Evolutionary conservation across 208 protist genomes (phyloP).

Genomic region (Zelonia costaricensis): DNA sequence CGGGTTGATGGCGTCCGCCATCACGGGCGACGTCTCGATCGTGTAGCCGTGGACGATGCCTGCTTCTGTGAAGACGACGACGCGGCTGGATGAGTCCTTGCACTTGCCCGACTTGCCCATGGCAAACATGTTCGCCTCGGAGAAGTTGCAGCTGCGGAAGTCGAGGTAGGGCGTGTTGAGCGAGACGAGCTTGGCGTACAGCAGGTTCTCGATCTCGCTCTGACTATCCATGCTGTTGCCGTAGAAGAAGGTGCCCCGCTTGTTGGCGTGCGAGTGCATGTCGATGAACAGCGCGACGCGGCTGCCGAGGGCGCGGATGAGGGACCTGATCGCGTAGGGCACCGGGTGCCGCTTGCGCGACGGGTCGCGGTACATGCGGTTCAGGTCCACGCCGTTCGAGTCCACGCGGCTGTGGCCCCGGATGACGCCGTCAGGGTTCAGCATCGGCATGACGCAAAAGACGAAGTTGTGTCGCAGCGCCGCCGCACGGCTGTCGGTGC

Average conservation of each 20-base stretch:
- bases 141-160: constrained; percentile 92
- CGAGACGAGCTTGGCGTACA: constrained; percentile 89
- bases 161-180: constrained; percentile 93
- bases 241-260: constrained; percentile 94
- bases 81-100: constrained; percentile 90
- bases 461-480: constrained; percentile 88
- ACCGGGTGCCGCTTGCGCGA: constrained; percentile 74
- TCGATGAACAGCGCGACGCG: constrained; percentile 88
- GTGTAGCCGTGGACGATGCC: constrained; percentile 89
- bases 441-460: constrained; percentile 90
- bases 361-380: constrained; percentile 91
- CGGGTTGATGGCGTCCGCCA: constrained; percentile 57
- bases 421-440: constrained; percentile 95
- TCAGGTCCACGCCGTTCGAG: constrained; percentile 91
- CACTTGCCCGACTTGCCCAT: constrained; percentile 85
- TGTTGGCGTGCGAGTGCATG: constrained; percentile 95
- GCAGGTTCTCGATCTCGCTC: constrained; percentile 77
- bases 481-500: constrained; percentile 64
- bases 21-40: constrained; percentile 92
- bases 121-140: constrained; percentile 90
- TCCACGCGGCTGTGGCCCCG: constrained; percentile 94
- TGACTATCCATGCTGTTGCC: constrained; percentile 84
- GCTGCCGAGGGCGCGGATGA: constrained; percentile 54
- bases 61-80: constrained; percentile 78
- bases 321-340: constrained; percentile 61